Conservation (phyloP, 495 filamentous ascomycete genomes). For the Xylaria acuta region DNA sequence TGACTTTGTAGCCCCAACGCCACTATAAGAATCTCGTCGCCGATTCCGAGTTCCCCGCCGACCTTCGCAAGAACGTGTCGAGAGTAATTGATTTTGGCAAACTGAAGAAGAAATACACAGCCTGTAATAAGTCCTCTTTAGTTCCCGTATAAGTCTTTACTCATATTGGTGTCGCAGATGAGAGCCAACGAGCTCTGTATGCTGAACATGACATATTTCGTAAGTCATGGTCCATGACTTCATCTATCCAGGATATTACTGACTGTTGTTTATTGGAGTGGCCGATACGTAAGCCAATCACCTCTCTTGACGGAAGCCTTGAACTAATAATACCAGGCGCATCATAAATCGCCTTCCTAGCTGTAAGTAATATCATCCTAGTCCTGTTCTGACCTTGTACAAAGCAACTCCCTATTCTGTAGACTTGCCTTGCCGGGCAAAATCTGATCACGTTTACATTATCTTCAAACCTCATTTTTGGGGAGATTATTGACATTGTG, state of each 20-base stretch:
- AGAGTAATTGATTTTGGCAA: conserved; percentile 83
- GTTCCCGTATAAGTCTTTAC: neutral
- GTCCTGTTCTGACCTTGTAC: neutral
- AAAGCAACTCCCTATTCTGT: neutral
- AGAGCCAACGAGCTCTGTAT: conserved; percentile 82
- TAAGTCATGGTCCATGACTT: conserved; percentile 1
- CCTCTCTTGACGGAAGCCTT: neutral
- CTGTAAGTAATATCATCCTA: conserved; percentile 13
- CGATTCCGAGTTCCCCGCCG: conserved; percentile 74
- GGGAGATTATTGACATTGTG: neutral
- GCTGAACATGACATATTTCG: conserved; percentile 64
- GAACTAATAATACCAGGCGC: conserved; percentile 22
- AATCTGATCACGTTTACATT: neutral
- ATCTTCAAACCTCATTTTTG: neutral
- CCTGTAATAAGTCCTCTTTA: conserved; percentile 48
- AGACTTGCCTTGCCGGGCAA: neutral
- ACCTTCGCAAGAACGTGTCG: conserved; percentile 73
- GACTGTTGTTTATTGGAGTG: conserved; percentile 9
- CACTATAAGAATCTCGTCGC: conserved; percentile 86
- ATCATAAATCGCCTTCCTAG: conserved; percentile 30
- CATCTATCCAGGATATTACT: neutral
- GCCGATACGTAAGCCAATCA: conserved; percentile 22
- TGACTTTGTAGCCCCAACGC: conserved; percentile 71
- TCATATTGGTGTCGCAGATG: conserved; percentile 47
- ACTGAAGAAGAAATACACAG: conserved; percentile 81